phyloP scores from a whole-genome alignment of 2,329 filamentous ascomycete species.

The Fusarium citri region DNA sequence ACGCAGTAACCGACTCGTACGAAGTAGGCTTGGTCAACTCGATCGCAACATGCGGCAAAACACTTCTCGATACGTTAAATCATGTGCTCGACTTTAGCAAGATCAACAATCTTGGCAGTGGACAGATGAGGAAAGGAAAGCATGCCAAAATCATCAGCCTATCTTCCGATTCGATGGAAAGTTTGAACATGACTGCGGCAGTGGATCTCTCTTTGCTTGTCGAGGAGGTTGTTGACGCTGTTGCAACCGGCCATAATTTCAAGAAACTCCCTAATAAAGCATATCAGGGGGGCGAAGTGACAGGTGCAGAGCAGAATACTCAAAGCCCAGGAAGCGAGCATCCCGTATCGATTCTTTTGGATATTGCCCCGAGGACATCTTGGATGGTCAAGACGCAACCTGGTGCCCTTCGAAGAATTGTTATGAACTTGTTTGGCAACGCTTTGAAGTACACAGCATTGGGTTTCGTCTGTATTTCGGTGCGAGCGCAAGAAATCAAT shows the following conservation, averaged over 20 bases:
- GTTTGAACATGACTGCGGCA: conserved; percentile 47
- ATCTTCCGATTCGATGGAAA: conserved; percentile 48
- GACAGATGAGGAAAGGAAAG: conserved; percentile 38
- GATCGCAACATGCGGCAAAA: conserved; percentile 60
- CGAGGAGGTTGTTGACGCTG: conserved; percentile 56
- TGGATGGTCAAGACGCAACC: conserved; percentile 67
- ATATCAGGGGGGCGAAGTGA: conserved; percentile 12
- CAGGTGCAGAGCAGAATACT: neutral
- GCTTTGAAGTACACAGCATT: conserved; percentile 70
- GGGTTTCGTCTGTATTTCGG: conserved; percentile 61
- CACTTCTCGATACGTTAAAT: conserved; percentile 62
- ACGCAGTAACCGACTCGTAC: conserved; percentile 53
- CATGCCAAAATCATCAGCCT: conserved; percentile 38
- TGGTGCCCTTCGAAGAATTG: conserved; percentile 62
- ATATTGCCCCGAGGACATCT: conserved; percentile 58
- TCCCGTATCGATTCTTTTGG: conserved; percentile 60
- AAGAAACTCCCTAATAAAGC: conserved; percentile 36
- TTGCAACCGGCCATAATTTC: conserved; percentile 54
- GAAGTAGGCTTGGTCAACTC: conserved; percentile 59
- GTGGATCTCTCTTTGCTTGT: conserved; percentile 51
- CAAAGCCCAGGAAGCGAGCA: conserved; percentile 40
- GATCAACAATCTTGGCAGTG: conserved; percentile 51
- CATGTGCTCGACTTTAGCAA: conserved; percentile 61
- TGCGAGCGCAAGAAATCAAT: conserved; percentile 43
- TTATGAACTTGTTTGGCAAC: conserved; percentile 73